A percentile compares a stretch with the other conserved stretches of the same genome.
phyloP scores from a whole-genome alignment of 2,329 filamentous ascomycete species.

The Spiromastix sp. region DNA sequence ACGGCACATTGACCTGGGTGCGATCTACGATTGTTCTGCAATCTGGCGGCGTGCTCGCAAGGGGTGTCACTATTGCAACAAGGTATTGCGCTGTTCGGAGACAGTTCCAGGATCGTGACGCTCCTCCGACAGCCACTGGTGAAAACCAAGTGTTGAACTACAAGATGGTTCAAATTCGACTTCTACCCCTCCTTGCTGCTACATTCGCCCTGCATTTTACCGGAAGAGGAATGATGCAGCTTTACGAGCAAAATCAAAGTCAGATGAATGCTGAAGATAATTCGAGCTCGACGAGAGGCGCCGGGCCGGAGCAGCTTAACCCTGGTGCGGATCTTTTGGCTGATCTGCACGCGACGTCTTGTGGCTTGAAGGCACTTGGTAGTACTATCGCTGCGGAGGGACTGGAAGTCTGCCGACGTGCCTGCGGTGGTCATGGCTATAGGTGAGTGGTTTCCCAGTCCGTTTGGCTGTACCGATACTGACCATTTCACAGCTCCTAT shows the following conservation, averaged over 20 bases:
- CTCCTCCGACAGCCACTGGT: conserved; percentile 43
- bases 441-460: conserved; percentile 4
- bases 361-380: conserved; percentile 62
- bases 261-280: conserved; percentile 46
- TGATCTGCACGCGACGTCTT: conserved; percentile 67
- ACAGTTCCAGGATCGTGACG: conserved; percentile 70
- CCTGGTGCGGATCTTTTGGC: conserved; percentile 60
- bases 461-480: not conserved
- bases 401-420: conserved; percentile 62
- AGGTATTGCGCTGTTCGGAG: conserved; percentile 63
- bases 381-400: conserved; percentile 65
- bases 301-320: too few species aligned
- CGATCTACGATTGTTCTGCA: conserved; percentile 64
- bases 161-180: conserved; percentile 67
- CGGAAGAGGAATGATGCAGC: conserved; percentile 62
- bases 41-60: conserved; percentile 59
- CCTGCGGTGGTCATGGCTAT: conserved; percentile 66
- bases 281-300: conserved; percentile 40
- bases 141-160: conserved; percentile 73
- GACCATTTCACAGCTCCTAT: conserved; percentile 48
- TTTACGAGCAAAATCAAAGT: conserved; percentile 64
- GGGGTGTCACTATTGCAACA: conserved; percentile 67
- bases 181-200: conserved; percentile 61
- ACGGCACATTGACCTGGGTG: conserved; percentile 67
- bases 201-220: conserved; percentile 74